Conservation (phyloP, 2,329 filamentous ascomycete genomes). For the Pestalotiopsis sp. region DNA sequence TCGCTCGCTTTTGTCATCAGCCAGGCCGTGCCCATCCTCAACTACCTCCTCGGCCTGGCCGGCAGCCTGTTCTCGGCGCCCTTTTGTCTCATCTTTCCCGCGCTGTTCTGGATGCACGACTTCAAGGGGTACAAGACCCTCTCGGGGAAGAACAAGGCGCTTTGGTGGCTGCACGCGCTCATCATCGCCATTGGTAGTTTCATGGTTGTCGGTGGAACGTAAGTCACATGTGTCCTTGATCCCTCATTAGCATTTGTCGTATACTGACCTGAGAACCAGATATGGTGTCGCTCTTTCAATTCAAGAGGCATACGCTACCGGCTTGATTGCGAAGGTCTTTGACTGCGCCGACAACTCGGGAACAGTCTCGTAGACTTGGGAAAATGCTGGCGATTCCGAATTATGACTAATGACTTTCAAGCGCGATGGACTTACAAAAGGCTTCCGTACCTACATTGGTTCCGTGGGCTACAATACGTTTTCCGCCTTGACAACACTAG, state of each 20-base stretch:
- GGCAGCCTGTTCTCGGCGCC: conserved; percentile 32
- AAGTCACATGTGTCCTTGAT: conserved; percentile 17
- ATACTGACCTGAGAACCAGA: conserved; percentile 12
- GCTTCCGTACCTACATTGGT: too few species aligned
- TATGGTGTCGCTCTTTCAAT: conserved; percentile 27
- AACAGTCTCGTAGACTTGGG: background rate
- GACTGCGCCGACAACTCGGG: conserved; percentile 28
- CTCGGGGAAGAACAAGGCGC: conserved; percentile 18
- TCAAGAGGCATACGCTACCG: conserved; percentile 22
- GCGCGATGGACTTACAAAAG: too few species aligned
- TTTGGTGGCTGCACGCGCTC: conserved; percentile 25
- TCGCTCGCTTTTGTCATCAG: conserved; percentile 33
- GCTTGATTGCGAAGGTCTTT: conserved; percentile 24
- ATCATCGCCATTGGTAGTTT: conserved; percentile 24
- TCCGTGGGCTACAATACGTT: too few species aligned
- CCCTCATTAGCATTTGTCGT: background rate
- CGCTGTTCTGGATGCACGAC: conserved; percentile 28
- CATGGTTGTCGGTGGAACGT: conserved; percentile 28
- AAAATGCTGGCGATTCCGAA: too few species aligned
- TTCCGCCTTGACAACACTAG: too few species aligned
- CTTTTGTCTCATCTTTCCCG: conserved; percentile 30
- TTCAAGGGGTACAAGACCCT: conserved; percentile 19
- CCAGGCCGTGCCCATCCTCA: conserved; percentile 36
- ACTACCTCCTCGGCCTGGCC: conserved; percentile 34
- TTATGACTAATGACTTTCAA: too few species aligned